Percentiles rank a stretch among this genome's conserved stretches.
Conservation (phyloP, 2,329 filamentous ascomycete species). For the Pseudofabraea citricarpa region DNA sequence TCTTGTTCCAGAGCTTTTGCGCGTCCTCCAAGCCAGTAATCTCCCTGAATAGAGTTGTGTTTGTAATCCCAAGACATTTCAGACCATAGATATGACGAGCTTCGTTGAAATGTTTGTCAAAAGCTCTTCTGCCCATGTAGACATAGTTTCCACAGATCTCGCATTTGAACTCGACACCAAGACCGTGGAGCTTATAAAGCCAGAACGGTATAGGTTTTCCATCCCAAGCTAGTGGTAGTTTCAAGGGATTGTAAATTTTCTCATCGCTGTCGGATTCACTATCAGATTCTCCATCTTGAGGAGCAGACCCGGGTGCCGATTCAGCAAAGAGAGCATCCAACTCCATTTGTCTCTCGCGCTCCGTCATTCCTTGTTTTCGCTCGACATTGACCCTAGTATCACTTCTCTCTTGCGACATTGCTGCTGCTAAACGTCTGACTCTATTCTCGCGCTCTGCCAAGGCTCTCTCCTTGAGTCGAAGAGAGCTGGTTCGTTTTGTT, state of each 20-base stretch:
- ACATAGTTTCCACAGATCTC: constrained; percentile 98
- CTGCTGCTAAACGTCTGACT: constrained; percentile 71
- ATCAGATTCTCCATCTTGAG: constrained; percentile 45
- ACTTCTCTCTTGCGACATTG: constrained; percentile 81
- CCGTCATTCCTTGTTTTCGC: constrained; percentile 95
- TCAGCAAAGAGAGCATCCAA: constrained; percentile 78
- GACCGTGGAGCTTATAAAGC: constrained; percentile 93
- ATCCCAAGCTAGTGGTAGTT: constrained; percentile 94
- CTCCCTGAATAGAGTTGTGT: constrained; percentile 85
- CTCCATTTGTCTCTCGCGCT: constrained; percentile 90
- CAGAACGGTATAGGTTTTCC: constrained; percentile 99
- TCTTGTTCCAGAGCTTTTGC: constrained; percentile 84
- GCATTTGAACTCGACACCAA: constrained; percentile 92
- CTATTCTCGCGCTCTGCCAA: constrained; percentile 86
- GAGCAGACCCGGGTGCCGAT: constrained; percentile 31
- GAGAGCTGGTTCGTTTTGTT: constrained; percentile 26
- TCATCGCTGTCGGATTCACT: constrained; percentile 74
- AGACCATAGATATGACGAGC: constrained; percentile 88
- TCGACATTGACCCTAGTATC: constrained; percentile 94
- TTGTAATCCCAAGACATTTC: constrained; percentile 89
- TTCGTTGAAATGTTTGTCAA: constrained; percentile 98
- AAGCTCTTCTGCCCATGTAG: constrained; percentile 95
- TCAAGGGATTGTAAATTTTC: constrained; percentile 93
- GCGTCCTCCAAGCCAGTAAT: constrained; percentile 92
- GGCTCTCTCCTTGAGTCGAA: constrained; percentile 76